Conservation (phyloP, 306 rosid species). For the Notholithocarpus densiflorus region DNA sequence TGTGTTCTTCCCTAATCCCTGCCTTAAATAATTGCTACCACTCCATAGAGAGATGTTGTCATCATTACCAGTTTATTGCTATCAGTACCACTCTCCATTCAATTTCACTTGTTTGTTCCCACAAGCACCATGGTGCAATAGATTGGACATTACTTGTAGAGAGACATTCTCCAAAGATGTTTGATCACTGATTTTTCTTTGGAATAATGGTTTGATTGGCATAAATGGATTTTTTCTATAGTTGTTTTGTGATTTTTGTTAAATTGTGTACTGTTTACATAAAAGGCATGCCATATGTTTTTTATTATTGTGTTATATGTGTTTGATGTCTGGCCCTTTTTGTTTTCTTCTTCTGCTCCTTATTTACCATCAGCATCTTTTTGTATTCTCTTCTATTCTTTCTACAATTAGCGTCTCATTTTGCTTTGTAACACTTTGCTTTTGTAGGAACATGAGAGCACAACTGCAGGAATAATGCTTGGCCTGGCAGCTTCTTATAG, state of each 20-base stretch:
- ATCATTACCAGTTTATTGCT: background rate
- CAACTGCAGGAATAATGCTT: conserved; percentile 91
- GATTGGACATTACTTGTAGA: background rate
- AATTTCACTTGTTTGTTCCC: background rate
- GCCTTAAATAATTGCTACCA: background rate
- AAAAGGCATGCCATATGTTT: background rate
- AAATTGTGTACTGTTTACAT: background rate
- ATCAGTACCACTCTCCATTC: background rate
- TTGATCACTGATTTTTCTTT: background rate
- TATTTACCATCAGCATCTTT: background rate
- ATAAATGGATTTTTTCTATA: background rate
- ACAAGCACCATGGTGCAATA: background rate
- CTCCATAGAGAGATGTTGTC: background rate
- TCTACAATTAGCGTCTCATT: conserved; percentile 7
- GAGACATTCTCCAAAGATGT: background rate
- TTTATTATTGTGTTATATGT: background rate
- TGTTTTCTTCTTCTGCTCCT: background rate
- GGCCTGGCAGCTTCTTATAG: conserved; percentile 94
- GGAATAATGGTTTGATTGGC: background rate
- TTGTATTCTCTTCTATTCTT: conserved; percentile 21
- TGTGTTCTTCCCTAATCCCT: background rate
- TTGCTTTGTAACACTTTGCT: conserved; percentile 25
- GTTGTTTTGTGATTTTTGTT: background rate
- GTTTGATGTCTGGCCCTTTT: background rate
- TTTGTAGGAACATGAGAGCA: conserved; percentile 87